Evolutionary conservation across 208 protist species (phyloP), one percentile per base, ranked within the genome.

Genomic region (Herpetomonas muscarum): DNA sequence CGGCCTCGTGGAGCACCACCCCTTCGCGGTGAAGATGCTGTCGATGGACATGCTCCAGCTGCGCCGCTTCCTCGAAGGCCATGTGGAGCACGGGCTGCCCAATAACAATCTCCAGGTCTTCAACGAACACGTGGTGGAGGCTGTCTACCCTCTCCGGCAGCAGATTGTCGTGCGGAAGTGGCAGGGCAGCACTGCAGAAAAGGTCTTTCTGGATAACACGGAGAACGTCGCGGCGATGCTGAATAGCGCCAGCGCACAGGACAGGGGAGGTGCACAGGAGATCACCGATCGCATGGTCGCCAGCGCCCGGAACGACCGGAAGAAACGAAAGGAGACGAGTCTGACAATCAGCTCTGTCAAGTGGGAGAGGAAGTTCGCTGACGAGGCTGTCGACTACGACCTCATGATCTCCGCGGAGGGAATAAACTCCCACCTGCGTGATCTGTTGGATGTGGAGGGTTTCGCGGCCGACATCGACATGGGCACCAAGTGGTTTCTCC

Each of bases 21-120:
- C 78, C 12, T 95, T 95, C 44, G 80, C 89, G 1, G 69, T 87
- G 17, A 87, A 83, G 31, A 90, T 95, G 85, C 74, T 95, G 24
- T 73, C 83, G 26, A 64, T 90, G 13, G 81, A 93, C 59, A 51
- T 90, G 17, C 71, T 83, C 13, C 61, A 51, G 2, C 73, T 92
- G 29, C 82, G 81, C 25, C 69, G 71, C 12, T 48, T 77, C 13
- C 71, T 95, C 12, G 83, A 90, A 55, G 32, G 34, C 1, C 88
- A 94, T 44, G 55, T 85, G 31, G 54, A 53, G 39, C 34, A 57
- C 45, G 28, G 50, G 36, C 63, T 77, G 37, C 80, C 83, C 2
- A 67, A 75, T 21, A 55, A 55, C 3, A 95, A 90, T 44, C 61
- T 79, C 34, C 64, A 81, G 46, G n/a, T 95, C 17, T 95, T 95